These are phyloP conservation scores for Lepidium campestre DNA, from an alignment of 441 rosid genomes.

Conservation along the genomic window DNA sequence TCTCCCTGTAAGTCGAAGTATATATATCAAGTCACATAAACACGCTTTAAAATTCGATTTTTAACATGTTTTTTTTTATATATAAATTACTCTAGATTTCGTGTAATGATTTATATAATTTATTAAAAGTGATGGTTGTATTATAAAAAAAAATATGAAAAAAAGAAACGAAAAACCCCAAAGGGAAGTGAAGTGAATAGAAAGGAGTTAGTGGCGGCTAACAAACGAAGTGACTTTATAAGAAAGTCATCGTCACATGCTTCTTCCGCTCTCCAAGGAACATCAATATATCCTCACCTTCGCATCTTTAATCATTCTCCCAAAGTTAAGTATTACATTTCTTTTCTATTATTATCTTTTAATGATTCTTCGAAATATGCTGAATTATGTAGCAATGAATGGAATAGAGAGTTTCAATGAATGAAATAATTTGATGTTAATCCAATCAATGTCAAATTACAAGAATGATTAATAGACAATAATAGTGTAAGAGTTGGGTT, in stretches of 20 bases:
- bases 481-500: background rate
- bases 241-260: constrained; percentile 35
- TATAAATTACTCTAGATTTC: background rate
- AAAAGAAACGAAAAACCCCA: constrained; percentile 8
- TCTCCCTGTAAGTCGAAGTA: background rate
- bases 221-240: constrained; percentile 29
- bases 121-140: background rate
- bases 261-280: constrained; percentile 32
- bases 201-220: constrained; percentile 30
- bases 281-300: constrained; percentile 11
- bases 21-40: background rate
- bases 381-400: background rate
- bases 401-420: background rate
- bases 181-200: constrained; percentile 22
- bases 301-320: constrained; percentile 28
- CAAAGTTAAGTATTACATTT: constrained; percentile 24
- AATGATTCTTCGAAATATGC: background rate
- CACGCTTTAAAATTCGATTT: background rate
- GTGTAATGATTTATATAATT: background rate
- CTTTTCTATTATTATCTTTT: background rate
- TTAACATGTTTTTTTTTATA: background rate
- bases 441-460: constrained; percentile 24
- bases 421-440: constrained; percentile 21
- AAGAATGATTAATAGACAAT: constrained; percentile 4
- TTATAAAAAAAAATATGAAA: background rate